Conservation (phyloP, 768 basidiomycete genomes). For the Hygrocybe coccinea region DNA sequence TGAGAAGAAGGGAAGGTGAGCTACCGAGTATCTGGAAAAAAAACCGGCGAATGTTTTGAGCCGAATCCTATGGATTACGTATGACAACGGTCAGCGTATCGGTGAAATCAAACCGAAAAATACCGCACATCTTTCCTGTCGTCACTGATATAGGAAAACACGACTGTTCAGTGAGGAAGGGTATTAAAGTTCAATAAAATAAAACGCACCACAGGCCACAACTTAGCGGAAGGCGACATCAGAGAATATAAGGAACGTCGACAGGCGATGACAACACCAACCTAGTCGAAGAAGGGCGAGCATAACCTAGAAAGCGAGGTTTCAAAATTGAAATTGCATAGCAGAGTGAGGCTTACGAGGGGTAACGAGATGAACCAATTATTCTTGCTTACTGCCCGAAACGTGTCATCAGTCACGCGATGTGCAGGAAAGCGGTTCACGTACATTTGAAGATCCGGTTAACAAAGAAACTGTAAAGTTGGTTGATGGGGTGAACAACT, state of each 20-base stretch:
- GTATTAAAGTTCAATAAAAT: neutral
- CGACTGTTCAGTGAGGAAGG: neutral
- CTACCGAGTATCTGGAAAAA: conserved; percentile 3
- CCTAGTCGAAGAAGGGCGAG: too few relatives aligned
- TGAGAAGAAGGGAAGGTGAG: neutral
- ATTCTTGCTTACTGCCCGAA: conserved; percentile 29
- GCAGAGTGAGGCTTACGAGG: conserved; percentile 20
- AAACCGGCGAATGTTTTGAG: conserved; percentile 23
- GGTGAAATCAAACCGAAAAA: neutral
- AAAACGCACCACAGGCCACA: neutral
- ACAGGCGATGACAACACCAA: too few relatives aligned
- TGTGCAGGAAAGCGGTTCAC: neutral
- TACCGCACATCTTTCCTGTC: conserved; percentile 26
- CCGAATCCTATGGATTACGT: conserved; percentile 27
- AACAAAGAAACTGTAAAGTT: conserved; percentile 30
- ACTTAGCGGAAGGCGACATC: neutral
- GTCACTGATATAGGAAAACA: conserved; percentile 14
- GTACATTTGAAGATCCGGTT: conserved; percentile 41
- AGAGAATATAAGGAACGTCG: too few relatives aligned
- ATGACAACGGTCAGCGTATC: neutral
- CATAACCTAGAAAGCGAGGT: too few relatives aligned
- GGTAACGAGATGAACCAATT: conserved; percentile 34
- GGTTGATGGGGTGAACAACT: neutral
- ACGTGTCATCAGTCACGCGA: neutral
- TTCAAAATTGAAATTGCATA: neutral